A percentile compares a stretch with the other conserved stretches of the same genome.
These are phyloP conservation scores for Lactuca saligna DNA, from an alignment of 129 eudicot genomes.

Conservation along the genomic window DNA sequence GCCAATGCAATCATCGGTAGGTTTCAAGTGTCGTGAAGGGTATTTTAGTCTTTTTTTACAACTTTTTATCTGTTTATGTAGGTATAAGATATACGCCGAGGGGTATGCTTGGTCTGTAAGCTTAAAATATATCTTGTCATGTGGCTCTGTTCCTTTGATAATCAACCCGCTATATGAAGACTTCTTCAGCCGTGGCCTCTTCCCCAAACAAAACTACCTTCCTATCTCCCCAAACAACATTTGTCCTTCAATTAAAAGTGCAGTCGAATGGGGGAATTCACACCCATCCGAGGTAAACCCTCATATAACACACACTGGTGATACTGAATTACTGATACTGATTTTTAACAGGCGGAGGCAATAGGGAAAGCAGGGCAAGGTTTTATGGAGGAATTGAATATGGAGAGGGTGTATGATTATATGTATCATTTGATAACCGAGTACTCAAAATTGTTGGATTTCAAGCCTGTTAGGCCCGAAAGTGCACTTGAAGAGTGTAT, in stretches of 20 bases:
- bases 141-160: slow-evolving; percentile 67
- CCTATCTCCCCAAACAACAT: slow-evolving; percentile 51
- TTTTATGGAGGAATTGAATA: slow-evolving; percentile 58
- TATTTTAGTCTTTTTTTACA: not conserved
- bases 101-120: slow-evolving; percentile 97
- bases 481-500: slow-evolving; percentile 55
- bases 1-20: slow-evolving; percentile 70
- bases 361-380: slow-evolving; percentile 65
- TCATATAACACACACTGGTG: not conserved
- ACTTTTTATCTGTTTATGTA: slow-evolving; percentile 28
- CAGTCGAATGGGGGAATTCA: slow-evolving; percentile 76
- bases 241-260: slow-evolving; percentile 54
- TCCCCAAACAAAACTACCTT: slow-evolving; percentile 50
- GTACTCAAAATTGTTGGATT: slow-evolving; percentile 63
- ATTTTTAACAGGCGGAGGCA: slow-evolving; percentile 54
- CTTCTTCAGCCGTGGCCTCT: slow-evolving; percentile 71
- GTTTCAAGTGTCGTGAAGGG: slow-evolving; percentile 11
- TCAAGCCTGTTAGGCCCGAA: slow-evolving; percentile 55
- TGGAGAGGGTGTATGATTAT: slow-evolving; percentile 66
- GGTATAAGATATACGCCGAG: slow-evolving; percentile 90
- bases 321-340: too few species aligned
- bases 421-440: slow-evolving; percentile 63
- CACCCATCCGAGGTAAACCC: slow-evolving; percentile 46
- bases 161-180: slow-evolving; percentile 65
- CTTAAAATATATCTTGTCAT: slow-evolving; percentile 73